Evolutionary conservation across 202 grass and related monocot species (phyloP).

Genomic region (Setaria viridis): DNA sequence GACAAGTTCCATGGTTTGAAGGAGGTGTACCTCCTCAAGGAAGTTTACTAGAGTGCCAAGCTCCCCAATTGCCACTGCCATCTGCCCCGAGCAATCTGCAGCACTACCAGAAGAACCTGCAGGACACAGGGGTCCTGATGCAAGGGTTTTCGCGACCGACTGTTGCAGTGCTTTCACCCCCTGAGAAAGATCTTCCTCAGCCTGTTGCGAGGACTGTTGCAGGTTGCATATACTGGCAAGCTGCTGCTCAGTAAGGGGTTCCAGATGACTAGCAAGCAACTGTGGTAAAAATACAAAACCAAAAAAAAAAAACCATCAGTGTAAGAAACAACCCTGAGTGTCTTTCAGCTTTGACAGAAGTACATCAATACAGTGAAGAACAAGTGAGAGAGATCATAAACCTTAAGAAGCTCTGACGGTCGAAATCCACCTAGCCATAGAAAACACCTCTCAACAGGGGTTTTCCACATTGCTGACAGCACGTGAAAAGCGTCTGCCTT

Average conservation of each 20-base stretch:
- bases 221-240: constrained; percentile 49
- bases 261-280: constrained; percentile 66
- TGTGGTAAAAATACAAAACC: constrained; percentile 4
- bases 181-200: constrained; percentile 54
- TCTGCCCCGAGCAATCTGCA: constrained; percentile 57
- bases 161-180: constrained; percentile 58
- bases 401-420: constrained; percentile 73
- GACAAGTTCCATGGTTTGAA: not conserved
- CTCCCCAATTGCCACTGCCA: constrained; percentile 62
- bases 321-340: not conserved
- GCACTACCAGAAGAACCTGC: constrained; percentile 34
- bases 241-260: constrained; percentile 80
- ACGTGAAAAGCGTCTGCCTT: constrained; percentile 69
- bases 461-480: constrained; percentile 71
- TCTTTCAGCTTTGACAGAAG: not conserved
- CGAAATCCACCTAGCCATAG: constrained; percentile 73
- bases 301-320: too few species aligned
- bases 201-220: constrained; percentile 56
- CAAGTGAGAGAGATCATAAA: constrained; percentile 1
- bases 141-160: constrained; percentile 55
- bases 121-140: constrained; percentile 37
- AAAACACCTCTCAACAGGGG: constrained; percentile 74
- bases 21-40: constrained; percentile 62
- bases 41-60: constrained; percentile 60
- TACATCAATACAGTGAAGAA: not conserved